Base-by-base conservation (phyloP, 768 basidiomycete species). In the Panaeolus cyanescens region DNA sequence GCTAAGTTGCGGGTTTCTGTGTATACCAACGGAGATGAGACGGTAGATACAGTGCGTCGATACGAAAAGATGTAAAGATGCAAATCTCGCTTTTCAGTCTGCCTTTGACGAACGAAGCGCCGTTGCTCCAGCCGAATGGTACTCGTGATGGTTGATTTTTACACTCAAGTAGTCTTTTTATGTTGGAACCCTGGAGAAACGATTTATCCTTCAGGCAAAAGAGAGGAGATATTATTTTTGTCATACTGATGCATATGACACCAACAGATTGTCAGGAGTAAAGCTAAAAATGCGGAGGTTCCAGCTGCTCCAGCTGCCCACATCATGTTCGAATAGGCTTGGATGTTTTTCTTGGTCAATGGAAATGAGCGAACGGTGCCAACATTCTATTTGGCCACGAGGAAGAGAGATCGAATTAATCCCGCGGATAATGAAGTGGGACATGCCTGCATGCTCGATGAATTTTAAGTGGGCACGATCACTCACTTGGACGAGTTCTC, bases 331-430 rank as follows among this genome's bases (percentile, higher is more conserved):
- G 22, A 42, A 42, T 42, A 42, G 19, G 39, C 39, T 20, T 42
- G 19, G 19, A 22, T 22, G 19, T 42, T 22, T 42, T 42, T 42
- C 39, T n/a, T 22, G 12, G 8, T 17, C 12, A 10, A 13, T 5
- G 12, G n/a, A 13, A n/a, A 37, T 37, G 36, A 37, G 36, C n/a
- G 12, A 5, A 13, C 12, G 3, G 12, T 37, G 36, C 12, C n/a
- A n/a, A n/a, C n/a, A n/a, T n/a, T n/a, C 12, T 37, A 3, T 17
- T 37, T 5, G 36, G 22, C 19, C 39, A 42, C 39, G 39, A 42
- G 39, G 39, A 42, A 42, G 39, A 42, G 39, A 42, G 39, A 42
- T 42, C 39, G 39, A 42, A 42, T 42, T 42, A 42, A 42, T 42
- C 39, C 39, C 39, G 39, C 39, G 39, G 39, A 42, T 42, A 42